Evolutionary conservation across 2,329 filamentous ascomycete species (phyloP), one percentile per base, ranked within the genome.

Genomic region (Simplicillium sp.): DNA sequence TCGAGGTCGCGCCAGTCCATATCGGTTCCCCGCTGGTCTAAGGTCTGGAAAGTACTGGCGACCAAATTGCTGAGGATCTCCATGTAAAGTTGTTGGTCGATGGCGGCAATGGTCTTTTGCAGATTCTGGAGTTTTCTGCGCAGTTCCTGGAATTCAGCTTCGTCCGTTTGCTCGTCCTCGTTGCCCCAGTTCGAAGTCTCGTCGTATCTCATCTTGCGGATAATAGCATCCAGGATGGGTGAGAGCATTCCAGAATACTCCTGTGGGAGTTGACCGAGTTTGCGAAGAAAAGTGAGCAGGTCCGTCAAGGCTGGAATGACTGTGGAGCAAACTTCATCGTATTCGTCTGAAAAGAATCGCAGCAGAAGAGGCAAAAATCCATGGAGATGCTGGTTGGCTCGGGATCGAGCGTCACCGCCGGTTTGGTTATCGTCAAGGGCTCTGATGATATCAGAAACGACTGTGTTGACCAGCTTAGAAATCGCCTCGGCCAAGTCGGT

Each of bases 1-100:
- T 98, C 92, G 29, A 98, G 71, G 58, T 98, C 92, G 50, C 90
- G 79, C 92, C 92, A 98, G 60, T 94, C 87, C 62, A 96, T 76
- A 46, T 80, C 80, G 3, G 76, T 72, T 11, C 82, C 82, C 50
- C 80, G 77, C 49, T 85, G 77, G 43, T 85, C 80, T 37, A 95
- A 68, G n/a, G 74, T 82, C 50, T 84, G 77, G 58, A 98, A 92
- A 0, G 88, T 94, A 39, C 77, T 84, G 33, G 80, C 85, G n/a
- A 98, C 87, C 9, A 97, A 73, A 44, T 83, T 86, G 54, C 84
- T 94, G 41, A 98, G 70, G 32, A 86, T 86, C 34, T 95, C 82
- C 55, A 96, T 84, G 59, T 94, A 97, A 25, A 97, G 75, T 34
- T 70, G 68, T 60, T 97, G 87, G 56, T 97, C 87, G 38, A 95